These are phyloP conservation scores for Holtermanniella nyarrowii DNA, from an alignment of 768 basidiomycete genomes.

Conservation along the genomic window DNA sequence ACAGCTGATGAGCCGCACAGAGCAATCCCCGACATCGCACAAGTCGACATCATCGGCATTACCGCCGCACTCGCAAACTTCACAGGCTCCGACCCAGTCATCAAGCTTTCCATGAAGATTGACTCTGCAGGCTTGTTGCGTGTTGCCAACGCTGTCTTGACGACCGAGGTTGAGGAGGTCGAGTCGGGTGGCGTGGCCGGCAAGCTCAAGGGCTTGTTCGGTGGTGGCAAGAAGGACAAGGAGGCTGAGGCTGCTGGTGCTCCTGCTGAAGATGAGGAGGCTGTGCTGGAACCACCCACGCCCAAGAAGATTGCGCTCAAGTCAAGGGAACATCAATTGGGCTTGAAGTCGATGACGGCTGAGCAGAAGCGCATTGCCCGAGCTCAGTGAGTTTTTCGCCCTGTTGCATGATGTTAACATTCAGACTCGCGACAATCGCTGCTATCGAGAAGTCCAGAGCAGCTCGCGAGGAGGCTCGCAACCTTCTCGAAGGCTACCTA, in stretches of 20 bases:
- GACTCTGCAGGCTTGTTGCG: constrained; percentile 80
- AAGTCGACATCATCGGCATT: constrained; percentile 63
- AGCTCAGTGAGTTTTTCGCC: constrained; percentile 54
- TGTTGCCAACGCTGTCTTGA: constrained; percentile 66
- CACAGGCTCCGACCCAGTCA: constrained; percentile 70
- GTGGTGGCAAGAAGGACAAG: constrained; percentile 46
- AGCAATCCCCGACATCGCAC: constrained; percentile 52
- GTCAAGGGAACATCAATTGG: constrained; percentile 54
- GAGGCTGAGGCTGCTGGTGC: constrained; percentile 12
- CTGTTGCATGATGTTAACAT: no score
- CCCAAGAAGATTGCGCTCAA: constrained; percentile 57
- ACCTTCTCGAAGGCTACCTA: constrained; percentile 83
- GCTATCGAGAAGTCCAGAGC: constrained; percentile 63
- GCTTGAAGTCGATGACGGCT: constrained; percentile 63
- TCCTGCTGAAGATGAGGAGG: constrained; percentile 3
- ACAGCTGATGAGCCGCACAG: constrained; percentile 6
- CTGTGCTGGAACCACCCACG: constrained; percentile 12
- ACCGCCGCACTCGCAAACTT: constrained; percentile 68
- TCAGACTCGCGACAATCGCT: constrained; percentile 69
- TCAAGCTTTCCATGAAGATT: constrained; percentile 72
- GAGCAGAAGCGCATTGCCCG: constrained; percentile 61
- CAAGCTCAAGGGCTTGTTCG: constrained; percentile 81
- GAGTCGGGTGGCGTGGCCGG: constrained; percentile 44
- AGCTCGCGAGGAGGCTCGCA: constrained; percentile 78
- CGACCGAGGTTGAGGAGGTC: constrained; percentile 49